Conservation (phyloP, 192 early-diverging fungal genomes). For the Rhizoclosmatium sp. region DNA sequence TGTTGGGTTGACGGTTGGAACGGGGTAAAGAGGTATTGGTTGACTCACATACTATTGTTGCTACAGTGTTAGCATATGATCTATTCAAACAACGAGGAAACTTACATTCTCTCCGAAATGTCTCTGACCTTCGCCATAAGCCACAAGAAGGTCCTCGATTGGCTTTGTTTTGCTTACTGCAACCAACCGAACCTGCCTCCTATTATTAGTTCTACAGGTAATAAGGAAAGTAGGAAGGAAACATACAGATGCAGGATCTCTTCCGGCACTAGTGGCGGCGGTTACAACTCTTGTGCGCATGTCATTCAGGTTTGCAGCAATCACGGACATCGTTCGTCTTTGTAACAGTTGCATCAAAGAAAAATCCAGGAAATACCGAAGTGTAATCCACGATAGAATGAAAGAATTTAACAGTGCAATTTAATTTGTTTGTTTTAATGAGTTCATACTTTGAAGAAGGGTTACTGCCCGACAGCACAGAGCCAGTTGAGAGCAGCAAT, state of each 20-base stretch:
- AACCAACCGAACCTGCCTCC: conserved; percentile 68
- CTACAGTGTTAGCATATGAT: conserved; percentile 23
- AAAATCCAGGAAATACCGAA: not conserved
- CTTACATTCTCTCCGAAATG: conserved; percentile 98
- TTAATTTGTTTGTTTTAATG: not conserved
- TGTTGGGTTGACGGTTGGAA: conserved; percentile 35
- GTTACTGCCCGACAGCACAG: not conserved
- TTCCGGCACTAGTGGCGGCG: not conserved
- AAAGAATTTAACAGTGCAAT: not conserved
- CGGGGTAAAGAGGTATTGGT: not conserved
- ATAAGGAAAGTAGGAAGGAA: not conserved
- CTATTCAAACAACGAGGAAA: conserved; percentile 4
- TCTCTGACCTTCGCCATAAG: conserved; percentile 84
- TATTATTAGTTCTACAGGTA: not conserved
- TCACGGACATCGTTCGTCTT: not conserved
- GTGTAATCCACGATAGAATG: not conserved
- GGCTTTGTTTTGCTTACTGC: conserved; percentile 97
- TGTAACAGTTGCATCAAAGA: not conserved
- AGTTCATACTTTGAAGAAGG: no score
- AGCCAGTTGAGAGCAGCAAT: not conserved
- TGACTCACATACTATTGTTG: conserved; percentile 47
- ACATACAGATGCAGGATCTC: not conserved
- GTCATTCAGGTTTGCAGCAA: conserved; percentile 24
- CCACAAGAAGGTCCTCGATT: conserved; percentile 74
- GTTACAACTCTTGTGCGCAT: conserved; percentile 19